Evolutionary conservation across 495 filamentous ascomycete genomes (phyloP), one percentile per base, ranked within the genome.

Genomic region (Neohortaea acidophila): DNA sequence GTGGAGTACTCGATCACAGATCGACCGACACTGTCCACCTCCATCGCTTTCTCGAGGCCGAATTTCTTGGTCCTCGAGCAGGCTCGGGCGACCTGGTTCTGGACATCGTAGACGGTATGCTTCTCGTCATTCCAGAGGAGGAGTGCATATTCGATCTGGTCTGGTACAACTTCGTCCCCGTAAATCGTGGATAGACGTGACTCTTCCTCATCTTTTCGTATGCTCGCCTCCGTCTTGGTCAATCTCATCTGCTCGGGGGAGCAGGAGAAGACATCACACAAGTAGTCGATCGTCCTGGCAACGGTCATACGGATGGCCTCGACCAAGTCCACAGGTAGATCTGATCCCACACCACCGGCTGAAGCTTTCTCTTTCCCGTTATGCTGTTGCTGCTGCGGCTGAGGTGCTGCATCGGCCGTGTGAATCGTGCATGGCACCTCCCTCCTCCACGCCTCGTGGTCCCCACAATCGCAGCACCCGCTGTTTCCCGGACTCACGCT

Each of bases 41-140:
- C 89, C 44, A 80, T 70, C 2, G 91, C 89, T 41, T 75, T 73
- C n/a, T 68, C 62, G 12, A 72, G 53, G 1, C 83, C 87, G 41
- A 81, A 86, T 11, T 59, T 62, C 38, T 65, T 61, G 8, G 71
- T 64, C 42, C 77, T 70, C 45, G 74, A 79, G 66, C 91, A 96
- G 35, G 89, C 91, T 38, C 91, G 71, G 2, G 79, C 79, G 12
- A 97, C 84, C 56, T 94, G 85, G 22, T 86, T 70, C 40, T 76
- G 62, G 8, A 97, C 86, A 56, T 96, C 89, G n/a, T 70, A 65
- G 35, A 94, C 76, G 0, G 89, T 96, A 55, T 97, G 89, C 61
- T 97, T 97, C 58, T 97, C 89, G 44, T 97, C 89, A 48, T 97
- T 97, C 89, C 89, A 97, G 6, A 97, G 64, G 14, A 94, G 58